Evolutionary conservation across 306 rosid species (phyloP), one percentile per base, ranked within the genome.

Genomic region (Lathyrus tuberosus): DNA sequence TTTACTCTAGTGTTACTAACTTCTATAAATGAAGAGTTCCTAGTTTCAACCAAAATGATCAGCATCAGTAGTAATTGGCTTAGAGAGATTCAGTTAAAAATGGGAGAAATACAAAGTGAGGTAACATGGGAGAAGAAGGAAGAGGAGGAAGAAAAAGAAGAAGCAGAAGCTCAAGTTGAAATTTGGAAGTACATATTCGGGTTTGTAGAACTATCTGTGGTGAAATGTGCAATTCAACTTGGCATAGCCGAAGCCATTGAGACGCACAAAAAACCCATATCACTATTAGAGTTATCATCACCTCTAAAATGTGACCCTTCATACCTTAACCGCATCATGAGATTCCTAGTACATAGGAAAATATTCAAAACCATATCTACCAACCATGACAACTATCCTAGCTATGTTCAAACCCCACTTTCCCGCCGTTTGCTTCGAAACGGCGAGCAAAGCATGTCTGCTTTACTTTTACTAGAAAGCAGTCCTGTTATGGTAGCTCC

Each of bases 161-260:
- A 84, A 24, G 71, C 69, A 11, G 33, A 57, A 6, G 95, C 86
- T 0, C 71, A 74, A 30, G 14, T 72, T 10, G 62, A 70, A 1
- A 72, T 86, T 0, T 86, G 87, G 86, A 86, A 64, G 31, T 85
- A 83, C 78, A 42, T 79, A 46, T 80, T 83, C 5, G 89, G 98
- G 10, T 88, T 83, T 64, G 77, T 59, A 0, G 95, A 92, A 76
- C 37, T 70, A 37, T 88, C 89, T 0, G 91, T 81, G 2, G 79
- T 92, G 24, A 89, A 80, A 68, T 87, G 96, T 65, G 87, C 86
- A 14, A 72, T 92, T 48, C 87, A 92, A 53, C 89, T 92, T 11
- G 82, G 82, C 65, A 80, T 92, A 64, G 84, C 89, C 0, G 96
- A 92, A 8, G 71, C 81, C 56, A 80, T 89, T 3, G 96, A 86